Percentiles rank a stretch among this genome's conserved stretches.
Conservation (phyloP, 495 filamentous ascomycete genomes). For the Cercophora samala region DNA sequence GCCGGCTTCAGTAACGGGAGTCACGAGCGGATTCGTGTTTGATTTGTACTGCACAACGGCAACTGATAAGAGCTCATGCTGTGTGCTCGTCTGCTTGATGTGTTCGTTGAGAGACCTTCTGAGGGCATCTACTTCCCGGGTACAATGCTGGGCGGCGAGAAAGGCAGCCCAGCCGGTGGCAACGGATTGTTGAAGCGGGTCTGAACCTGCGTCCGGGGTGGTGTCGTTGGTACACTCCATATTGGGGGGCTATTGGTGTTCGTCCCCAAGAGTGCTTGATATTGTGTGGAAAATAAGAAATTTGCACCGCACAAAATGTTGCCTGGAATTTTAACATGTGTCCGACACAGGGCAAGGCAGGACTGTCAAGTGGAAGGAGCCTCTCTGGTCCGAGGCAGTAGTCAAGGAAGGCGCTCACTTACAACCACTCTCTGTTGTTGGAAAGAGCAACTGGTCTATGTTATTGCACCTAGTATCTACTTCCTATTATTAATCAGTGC, state of each 20-base stretch:
- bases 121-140: constrained; percentile 20
- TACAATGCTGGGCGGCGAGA: constrained; percentile 28
- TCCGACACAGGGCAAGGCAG: background rate
- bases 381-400: background rate
- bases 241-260: too few relatives aligned
- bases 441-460: background rate
- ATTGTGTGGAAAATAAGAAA: too few relatives aligned
- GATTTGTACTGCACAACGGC: constrained; percentile 19
- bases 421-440: background rate
- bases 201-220: background rate
- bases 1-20: constrained; percentile 10
- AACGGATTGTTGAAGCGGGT: constrained; percentile 22
- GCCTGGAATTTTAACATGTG: background rate
- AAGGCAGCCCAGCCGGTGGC: constrained; percentile 28
- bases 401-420: background rate
- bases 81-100: constrained; percentile 12
- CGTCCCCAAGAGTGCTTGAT: too few relatives aligned
- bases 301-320: background rate
- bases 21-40: constrained; percentile 16
- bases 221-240: background rate
- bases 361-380: constrained; percentile 7
- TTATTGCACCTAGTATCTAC: background rate
- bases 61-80: constrained; percentile 20
- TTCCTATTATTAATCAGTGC: background rate
- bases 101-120: constrained; percentile 22